Conservation (phyloP, 345 rosid genomes). For the Eucalyptus viminalis region DNA sequence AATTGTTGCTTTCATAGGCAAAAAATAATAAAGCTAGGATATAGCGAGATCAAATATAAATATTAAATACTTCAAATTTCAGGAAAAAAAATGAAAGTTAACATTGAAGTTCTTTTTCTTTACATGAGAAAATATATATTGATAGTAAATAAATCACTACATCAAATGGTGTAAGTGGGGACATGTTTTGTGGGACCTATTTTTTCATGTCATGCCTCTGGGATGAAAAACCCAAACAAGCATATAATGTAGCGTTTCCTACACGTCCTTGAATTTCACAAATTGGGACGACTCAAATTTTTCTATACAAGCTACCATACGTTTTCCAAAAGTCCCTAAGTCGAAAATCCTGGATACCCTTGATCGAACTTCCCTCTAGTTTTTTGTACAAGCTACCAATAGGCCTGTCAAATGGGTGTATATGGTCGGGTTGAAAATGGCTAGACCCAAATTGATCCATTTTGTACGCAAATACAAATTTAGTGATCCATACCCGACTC, state of each 20-base stretch:
- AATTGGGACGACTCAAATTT: neutral
- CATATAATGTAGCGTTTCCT: neutral
- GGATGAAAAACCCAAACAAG: neutral
- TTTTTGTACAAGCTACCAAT: neutral
- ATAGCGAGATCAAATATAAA: neutral
- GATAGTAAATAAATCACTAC: neutral
- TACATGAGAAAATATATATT: too few species aligned
- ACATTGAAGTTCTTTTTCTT: neutral
- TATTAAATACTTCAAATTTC: neutral
- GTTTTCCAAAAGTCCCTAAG: neutral
- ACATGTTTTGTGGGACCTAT: neutral
- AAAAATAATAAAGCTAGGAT: too few species aligned
- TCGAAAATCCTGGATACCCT: neutral
- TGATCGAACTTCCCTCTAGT: neutral
- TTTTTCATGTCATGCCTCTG: neutral
- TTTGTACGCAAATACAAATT: neutral
- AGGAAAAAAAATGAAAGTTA: neutral
- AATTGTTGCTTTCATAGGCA: neutral
- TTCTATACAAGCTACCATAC: neutral
- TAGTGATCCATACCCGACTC: neutral
- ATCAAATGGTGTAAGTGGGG: neutral
- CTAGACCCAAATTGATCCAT: too few species aligned
- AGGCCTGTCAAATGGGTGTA: neutral
- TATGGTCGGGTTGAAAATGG: fast-evolving
- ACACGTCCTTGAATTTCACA: neutral